Conservation (phyloP, 2,329 filamentous ascomycete species). For the Diaporthe humulicola region DNA sequence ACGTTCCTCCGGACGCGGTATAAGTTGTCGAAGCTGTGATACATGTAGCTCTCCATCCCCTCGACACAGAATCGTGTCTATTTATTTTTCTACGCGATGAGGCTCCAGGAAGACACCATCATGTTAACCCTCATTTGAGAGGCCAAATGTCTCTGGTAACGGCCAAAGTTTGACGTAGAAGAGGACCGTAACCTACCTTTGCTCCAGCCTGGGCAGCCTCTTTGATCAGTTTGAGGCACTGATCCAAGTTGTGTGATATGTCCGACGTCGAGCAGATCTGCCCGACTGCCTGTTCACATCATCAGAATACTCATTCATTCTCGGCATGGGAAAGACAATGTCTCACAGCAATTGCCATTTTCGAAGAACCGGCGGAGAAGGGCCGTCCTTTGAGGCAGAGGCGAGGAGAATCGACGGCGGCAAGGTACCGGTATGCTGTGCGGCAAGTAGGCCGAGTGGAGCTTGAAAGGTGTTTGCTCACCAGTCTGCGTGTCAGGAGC, state of each 20-base stretch:
- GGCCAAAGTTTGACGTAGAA: background rate
- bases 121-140: background rate
- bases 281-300: slow-evolving; percentile 78
- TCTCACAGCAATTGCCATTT: slow-evolving; percentile 32
- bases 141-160: background rate
- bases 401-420: background rate
- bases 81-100: background rate
- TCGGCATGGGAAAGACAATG: background rate
- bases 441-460: background rate
- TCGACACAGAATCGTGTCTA: no score
- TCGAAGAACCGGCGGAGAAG: slow-evolving; percentile 9
- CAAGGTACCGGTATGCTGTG: background rate
- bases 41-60: no score
- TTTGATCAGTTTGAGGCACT: slow-evolving; percentile 79
- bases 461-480: background rate
- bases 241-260: slow-evolving; percentile 82
- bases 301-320: background rate
- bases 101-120: background rate
- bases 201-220: slow-evolving; percentile 83
- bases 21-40: background rate
- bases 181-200: slow-evolving; percentile 66
- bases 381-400: background rate
- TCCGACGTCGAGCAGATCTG: slow-evolving; percentile 89
- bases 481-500: background rate
- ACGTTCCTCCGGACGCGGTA: background rate